phyloP scores from a whole-genome alignment of 1,284 basidiomycete genomes.

The Pseudozyma sp. region DNA sequence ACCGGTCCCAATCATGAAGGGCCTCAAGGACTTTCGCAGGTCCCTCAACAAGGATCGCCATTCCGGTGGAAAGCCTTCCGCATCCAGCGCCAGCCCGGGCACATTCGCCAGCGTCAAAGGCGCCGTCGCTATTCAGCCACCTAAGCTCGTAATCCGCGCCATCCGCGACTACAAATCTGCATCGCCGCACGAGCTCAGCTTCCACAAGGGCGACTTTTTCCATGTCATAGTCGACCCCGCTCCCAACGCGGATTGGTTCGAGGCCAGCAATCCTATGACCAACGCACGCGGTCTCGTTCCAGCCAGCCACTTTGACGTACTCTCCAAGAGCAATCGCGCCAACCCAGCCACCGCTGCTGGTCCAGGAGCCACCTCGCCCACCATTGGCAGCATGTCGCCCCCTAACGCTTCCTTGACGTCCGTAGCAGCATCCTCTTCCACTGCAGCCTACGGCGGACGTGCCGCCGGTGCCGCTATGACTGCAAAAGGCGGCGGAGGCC shows the following conservation, averaged over 20 bases:
- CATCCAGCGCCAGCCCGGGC: slow-evolving; percentile 22
- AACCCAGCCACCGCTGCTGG: slow-evolving; percentile 31
- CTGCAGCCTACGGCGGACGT: slow-evolving; percentile 40
- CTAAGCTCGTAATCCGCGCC: slow-evolving; percentile 95
- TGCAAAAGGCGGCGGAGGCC: slow-evolving; percentile 63
- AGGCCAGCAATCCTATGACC: slow-evolving; percentile 79
- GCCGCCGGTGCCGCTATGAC: slow-evolving; percentile 50
- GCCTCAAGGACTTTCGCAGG: slow-evolving; percentile 63
- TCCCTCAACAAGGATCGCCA: slow-evolving; percentile 63
- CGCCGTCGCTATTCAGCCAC: slow-evolving; percentile 72
- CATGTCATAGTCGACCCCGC: slow-evolving; percentile 84
- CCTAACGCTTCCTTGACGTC: slow-evolving; percentile 9
- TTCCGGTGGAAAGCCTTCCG: slow-evolving; percentile 48
- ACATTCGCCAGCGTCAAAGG: slow-evolving; percentile 53
- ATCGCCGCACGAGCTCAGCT: slow-evolving; percentile 87
- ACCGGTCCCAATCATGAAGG: slow-evolving; percentile 52
- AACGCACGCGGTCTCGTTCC: slow-evolving; percentile 92
- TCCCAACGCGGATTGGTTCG: slow-evolving; percentile 69
- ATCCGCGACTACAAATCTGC: slow-evolving; percentile 77
- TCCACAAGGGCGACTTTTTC: slow-evolving; percentile 96
- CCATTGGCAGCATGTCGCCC: slow-evolving; percentile 41
- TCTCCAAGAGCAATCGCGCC: slow-evolving; percentile 57
- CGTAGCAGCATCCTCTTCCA: slow-evolving; percentile 8
- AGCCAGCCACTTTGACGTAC: slow-evolving; percentile 79
- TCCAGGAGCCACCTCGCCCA: slow-evolving; percentile 38